Conservation (phyloP, 768 basidiomycete genomes). For the Obba rivulosa region DNA sequence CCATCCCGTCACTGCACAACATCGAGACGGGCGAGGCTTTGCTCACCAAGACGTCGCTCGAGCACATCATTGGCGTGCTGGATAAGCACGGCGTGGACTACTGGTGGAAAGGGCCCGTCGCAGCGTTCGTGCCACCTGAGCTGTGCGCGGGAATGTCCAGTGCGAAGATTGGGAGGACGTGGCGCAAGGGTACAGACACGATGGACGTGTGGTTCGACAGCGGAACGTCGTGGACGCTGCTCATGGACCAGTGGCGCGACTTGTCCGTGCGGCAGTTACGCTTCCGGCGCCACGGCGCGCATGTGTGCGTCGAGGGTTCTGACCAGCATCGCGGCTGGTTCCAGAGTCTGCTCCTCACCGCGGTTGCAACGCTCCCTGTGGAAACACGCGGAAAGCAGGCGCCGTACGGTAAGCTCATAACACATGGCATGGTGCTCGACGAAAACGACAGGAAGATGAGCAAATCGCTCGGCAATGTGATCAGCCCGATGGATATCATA, state of each 20-base stretch:
- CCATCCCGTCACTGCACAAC: slow-evolving; percentile 85
- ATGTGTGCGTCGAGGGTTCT: slow-evolving; percentile 90
- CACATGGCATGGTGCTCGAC: slow-evolving; percentile 96
- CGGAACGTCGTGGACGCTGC: slow-evolving; percentile 88
- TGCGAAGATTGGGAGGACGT: slow-evolving; percentile 36
- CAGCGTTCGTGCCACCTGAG: slow-evolving; percentile 71
- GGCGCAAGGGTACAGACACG: slow-evolving; percentile 85
- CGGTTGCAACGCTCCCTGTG: slow-evolving; percentile 45
- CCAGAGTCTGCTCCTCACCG: slow-evolving; percentile 89
- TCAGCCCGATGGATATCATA: slow-evolving; percentile 79
- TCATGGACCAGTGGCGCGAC: slow-evolving; percentile 38
- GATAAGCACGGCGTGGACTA: slow-evolving; percentile 67
- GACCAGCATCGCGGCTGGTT: slow-evolving; percentile 99
- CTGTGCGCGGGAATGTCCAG: slow-evolving; percentile 39
- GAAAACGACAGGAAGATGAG: slow-evolving; percentile 93
- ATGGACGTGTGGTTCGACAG: slow-evolving; percentile 99
- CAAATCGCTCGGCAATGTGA: slow-evolving; percentile 90
- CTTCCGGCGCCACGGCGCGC: slow-evolving; percentile 47
- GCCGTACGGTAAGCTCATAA: slow-evolving; percentile 80
- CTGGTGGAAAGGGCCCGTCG: slow-evolving; percentile 89
- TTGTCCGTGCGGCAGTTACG: slow-evolving; percentile 5
- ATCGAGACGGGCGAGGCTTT: slow-evolving; percentile 54
- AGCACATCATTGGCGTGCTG: slow-evolving; percentile 74
- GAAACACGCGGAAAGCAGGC: slow-evolving; percentile 23
- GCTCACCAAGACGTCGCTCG: slow-evolving; percentile 58